Evolutionary conservation across 805 yeast species (phyloP).

Genomic region (Debaryomyces maramus): DNA sequence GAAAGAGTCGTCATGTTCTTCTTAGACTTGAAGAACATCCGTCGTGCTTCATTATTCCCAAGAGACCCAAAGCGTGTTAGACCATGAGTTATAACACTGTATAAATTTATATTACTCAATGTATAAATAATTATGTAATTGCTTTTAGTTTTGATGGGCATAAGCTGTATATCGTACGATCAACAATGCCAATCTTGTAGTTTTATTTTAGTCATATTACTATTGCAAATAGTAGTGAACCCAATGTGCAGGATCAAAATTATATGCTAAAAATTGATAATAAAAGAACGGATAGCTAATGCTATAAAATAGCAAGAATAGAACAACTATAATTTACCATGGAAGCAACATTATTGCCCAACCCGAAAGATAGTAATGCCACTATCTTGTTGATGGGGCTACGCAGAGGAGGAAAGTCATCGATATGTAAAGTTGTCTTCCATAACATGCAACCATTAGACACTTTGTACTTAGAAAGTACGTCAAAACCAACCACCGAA

Average conservation of each 20-base stretch:
- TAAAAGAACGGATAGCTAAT: no score
- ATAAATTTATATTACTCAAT: no score
- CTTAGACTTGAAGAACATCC: conserved; percentile 93
- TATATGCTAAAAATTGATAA: no score
- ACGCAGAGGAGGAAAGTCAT: conserved; percentile 88
- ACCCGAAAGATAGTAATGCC: conserved; percentile 61
- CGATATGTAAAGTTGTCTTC: conserved; percentile 93
- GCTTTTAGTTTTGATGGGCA: no score
- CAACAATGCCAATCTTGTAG: no score
- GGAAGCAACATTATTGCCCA: conserved; percentile 23
- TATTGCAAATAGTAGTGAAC: no score
- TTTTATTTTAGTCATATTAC: no score
- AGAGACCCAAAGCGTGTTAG: conserved; percentile 94
- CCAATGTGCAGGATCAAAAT: no score
- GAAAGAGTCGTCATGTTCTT: conserved; percentile 99
- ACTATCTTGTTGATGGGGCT: conserved; percentile 86
- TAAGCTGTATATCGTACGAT: no score
- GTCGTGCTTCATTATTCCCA: conserved; percentile 99
- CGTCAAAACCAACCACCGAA: conserved; percentile 85
- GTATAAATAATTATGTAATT: no score
- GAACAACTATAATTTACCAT: conserved; percentile 8
- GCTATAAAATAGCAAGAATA: no score
- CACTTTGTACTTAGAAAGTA: conserved; percentile 84
- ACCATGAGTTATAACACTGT: conserved; percentile 68
- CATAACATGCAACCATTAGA: conserved; percentile 96